Base-by-base conservation (phyloP, 1,284 basidiomycete species). In the Psilocybe mexicana region DNA sequence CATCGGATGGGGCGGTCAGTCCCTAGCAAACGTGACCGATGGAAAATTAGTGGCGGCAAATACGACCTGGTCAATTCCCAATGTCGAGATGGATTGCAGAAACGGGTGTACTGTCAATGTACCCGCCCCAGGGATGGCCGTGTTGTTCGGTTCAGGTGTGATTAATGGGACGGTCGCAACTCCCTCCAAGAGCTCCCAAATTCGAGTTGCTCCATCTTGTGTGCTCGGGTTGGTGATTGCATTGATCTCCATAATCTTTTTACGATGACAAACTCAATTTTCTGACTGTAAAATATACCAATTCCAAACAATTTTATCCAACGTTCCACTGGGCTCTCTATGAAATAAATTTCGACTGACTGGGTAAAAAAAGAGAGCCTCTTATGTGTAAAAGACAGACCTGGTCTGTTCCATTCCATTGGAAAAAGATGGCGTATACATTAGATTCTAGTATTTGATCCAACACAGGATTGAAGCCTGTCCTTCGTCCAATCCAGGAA, bases 1-100 rank as follows among this genome's bases (percentile, higher is more conserved):
- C 57, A 86, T 89, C 63, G 78, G 78, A 6, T 88, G 85, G 84
- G 72, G 71, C 26, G 73, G 72, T 3, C 59, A 71, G 53, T 69
- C 72, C 0, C 66, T 69, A 40, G 61, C 63, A 6, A 61, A 62
- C n/a, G 67, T 69, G 2, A 67, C 65, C 7, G 64, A 74, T 57
- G 73, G 71, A 26, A 65, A 54, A 14, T 59, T 70, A 1, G 55
- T 67, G 45, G 30, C 63, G 4, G 52, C 49, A 30, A 64, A 55
- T 23, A 63, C 66, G 2, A 78, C 79, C 5, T 82, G 81, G 52
- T 74, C 74, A n/a, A 65, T 70, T 40, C 65, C 72, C n/a, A 79
- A 79, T 51, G 64, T 70, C 38, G 42, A 70, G 14, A 30, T 75
- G 7, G 68, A 75, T 52, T 81, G 79, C 59, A 63, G 67, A 0